Evolutionary conservation across 176 grass and related monocot genomes (phyloP).

Genomic region (Miscanthus lutarioriparius): DNA sequence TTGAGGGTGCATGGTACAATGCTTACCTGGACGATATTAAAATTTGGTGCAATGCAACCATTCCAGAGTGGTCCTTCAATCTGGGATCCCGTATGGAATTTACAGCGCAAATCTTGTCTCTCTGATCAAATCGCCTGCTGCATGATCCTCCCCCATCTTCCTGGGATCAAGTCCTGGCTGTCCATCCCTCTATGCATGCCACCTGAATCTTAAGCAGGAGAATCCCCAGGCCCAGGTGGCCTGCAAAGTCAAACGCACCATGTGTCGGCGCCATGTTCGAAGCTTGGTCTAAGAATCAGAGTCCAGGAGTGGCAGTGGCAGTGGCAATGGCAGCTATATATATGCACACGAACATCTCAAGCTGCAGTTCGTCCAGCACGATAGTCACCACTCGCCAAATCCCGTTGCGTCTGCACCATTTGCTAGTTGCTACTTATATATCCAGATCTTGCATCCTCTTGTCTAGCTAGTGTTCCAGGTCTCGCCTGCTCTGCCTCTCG

Average conservation of each 20-base stretch:
- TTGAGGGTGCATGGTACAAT: background rate
- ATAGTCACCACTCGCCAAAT: background rate
- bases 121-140: background rate
- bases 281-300: background rate
- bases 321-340: too few relatives aligned
- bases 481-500: background rate
- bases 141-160: conserved; percentile 1
- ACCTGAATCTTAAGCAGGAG: background rate
- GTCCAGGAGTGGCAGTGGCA: background rate
- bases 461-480: background rate
- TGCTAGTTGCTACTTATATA: background rate
- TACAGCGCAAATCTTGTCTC: background rate
- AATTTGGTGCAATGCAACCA: background rate
- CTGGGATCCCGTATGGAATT: background rate
- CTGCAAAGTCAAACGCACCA: background rate
- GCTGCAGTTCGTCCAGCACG: background rate
- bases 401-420: background rate
- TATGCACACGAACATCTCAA: background rate
- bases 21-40: background rate
- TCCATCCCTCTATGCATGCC: background rate
- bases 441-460: background rate
- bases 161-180: background rate
- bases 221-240: background rate
- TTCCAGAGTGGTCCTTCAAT: background rate
- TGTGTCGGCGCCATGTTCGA: background rate